Percentiles rank a stretch among this genome's conserved stretches.
These are phyloP conservation scores for Lobulomyces angularis DNA, from an alignment of 192 early-diverging fungal species.

Conservation along the genomic window DNA sequence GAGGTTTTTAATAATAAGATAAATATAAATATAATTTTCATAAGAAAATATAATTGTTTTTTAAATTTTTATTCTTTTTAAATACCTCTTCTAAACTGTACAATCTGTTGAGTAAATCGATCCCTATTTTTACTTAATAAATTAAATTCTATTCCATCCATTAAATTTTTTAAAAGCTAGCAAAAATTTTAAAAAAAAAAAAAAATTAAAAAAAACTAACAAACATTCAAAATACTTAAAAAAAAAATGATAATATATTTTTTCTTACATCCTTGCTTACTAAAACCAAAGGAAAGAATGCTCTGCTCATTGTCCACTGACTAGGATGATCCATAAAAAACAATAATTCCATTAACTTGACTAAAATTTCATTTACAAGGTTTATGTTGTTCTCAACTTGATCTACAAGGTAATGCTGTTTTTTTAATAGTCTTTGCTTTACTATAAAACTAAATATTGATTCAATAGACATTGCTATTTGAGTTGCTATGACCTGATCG, in stretches of 20 bases:
- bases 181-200: constrained; percentile 3
- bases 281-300: constrained; percentile 65
- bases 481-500: constrained; percentile 41
- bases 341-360: constrained; percentile 56
- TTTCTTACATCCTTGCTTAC: constrained; percentile 48
- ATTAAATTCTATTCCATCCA: constrained; percentile 49
- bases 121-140: constrained; percentile 43
- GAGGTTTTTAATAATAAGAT: no score
- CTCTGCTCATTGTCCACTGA: constrained; percentile 72
- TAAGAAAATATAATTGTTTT: no score
- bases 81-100: constrained; percentile 7
- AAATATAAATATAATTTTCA: no score
- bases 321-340: constrained; percentile 70
- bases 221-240: constrained; percentile 29
- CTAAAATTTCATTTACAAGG: constrained; percentile 49
- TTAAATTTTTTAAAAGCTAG: constrained; percentile 35
- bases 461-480: constrained; percentile 60
- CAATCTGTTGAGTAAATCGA: constrained; percentile 53
- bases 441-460: constrained; percentile 58
- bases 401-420: constrained; percentile 38
- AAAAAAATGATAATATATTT: neutral
- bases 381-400: constrained; percentile 44
- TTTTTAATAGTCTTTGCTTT: constrained; percentile 20
- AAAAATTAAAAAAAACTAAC: neutral
- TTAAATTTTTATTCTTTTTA: no score